A percentile compares a stretch with the other conserved stretches of the same genome.
Evolutionary conservation across 164 flowering plant genomes (phyloP).

Genomic region (Platanus orientalis): DNA sequence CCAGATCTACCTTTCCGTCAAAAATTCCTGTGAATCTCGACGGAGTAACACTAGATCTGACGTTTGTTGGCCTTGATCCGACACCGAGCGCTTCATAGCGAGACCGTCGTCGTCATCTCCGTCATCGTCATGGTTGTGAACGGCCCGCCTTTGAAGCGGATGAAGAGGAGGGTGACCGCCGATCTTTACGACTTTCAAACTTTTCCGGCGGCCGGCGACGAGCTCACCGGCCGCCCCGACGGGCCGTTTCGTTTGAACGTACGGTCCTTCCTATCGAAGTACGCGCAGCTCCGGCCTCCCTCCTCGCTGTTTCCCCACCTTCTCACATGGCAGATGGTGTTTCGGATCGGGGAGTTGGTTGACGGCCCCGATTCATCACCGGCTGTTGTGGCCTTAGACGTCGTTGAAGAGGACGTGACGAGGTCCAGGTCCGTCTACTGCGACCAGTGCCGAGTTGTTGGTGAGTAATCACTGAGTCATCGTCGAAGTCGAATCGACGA

Average conservation of each 20-base stretch:
- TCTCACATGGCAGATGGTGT: conserved; percentile 47
- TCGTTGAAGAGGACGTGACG: conserved; percentile 80
- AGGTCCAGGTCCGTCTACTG: conserved; percentile 81
- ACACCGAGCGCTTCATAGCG: too few species aligned
- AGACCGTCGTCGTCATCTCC: too few species aligned
- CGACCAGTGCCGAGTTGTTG: conserved; percentile 91
- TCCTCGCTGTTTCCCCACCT: conserved; percentile 41
- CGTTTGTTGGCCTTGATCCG: too few species aligned
- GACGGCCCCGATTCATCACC: conserved; percentile 27
- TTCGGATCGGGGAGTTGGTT: conserved; percentile 35
- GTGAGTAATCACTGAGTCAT: too few species aligned
- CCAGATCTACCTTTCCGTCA: too few species aligned
- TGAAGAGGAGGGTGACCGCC: conserved; percentile 69
- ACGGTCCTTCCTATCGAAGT: conserved; percentile 33
- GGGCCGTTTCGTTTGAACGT: conserved; percentile 53
- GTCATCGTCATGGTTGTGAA: conserved; percentile 48
- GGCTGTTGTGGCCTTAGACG: conserved; percentile 46
- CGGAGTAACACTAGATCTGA: too few species aligned
- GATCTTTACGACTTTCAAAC: conserved; percentile 60
- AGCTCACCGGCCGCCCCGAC: conserved; percentile 13
- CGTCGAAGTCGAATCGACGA: too few species aligned
- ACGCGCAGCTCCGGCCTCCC: conserved; percentile 38
- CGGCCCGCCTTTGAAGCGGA: conserved; percentile 54
- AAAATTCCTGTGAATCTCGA: too few species aligned
- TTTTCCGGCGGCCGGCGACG: conserved; percentile 37